A percentile compares a stretch with the other conserved stretches of the same genome.
Conservation (phyloP, 768 basidiomycete genomes). For the Trametes villosa region DNA sequence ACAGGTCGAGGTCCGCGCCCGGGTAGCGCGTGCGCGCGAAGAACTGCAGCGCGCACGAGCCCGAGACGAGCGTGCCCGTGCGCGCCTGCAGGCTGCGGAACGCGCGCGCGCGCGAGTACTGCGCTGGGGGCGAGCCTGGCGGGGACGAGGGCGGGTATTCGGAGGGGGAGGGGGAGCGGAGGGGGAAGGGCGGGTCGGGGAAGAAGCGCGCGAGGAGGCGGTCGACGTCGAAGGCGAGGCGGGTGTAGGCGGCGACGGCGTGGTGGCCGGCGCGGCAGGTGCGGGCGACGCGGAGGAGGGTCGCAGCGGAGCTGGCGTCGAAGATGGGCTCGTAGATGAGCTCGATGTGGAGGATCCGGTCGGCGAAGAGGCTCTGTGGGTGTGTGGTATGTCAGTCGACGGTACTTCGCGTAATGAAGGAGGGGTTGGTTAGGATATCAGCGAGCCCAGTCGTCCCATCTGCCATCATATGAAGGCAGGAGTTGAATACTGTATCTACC, state of each 20-base stretch:
- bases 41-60: constrained; percentile 58
- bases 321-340: constrained; percentile 22
- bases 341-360: constrained; percentile 18
- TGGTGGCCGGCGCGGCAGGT: constrained; percentile 15
- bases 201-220: constrained; percentile 43
- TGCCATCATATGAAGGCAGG: no score
- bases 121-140: constrained; percentile 36
- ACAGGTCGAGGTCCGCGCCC: constrained; percentile 56
- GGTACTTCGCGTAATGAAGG: no score
- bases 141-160: constrained; percentile 35
- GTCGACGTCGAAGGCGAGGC: constrained; percentile 40
- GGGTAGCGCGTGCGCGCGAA: constrained; percentile 47
- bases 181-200: no score
- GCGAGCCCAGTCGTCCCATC: no score
- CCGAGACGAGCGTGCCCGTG: constrained; percentile 53
- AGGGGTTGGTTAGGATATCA: no score
- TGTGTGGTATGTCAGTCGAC: no score
- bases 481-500: no score
- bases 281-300: constrained; percentile 21
- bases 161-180: constrained; percentile 22
- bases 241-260: constrained; percentile 30
- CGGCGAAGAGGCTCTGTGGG: constrained; percentile 10
- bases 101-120: constrained; percentile 38
- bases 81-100: constrained; percentile 49
- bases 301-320: constrained; percentile 14